Base-by-base conservation (phyloP, 1,284 basidiomycete species). In the Ganoderma sinense region DNA sequence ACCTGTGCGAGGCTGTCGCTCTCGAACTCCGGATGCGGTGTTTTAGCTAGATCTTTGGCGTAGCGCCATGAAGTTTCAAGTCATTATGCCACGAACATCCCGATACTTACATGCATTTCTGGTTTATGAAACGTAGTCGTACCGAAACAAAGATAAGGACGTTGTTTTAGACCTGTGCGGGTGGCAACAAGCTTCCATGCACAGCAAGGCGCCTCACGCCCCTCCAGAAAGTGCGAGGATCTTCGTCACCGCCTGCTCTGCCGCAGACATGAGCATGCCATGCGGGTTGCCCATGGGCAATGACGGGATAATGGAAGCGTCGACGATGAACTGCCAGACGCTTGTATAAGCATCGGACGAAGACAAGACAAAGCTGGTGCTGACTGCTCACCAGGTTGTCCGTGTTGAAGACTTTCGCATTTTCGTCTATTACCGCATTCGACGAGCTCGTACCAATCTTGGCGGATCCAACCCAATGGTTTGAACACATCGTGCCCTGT, bases 381-480 rank as follows among this genome's bases (percentile, higher is more conserved):
- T 61, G 36, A 23, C 41, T 16, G 80, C 84, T 70, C 73, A 86
- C 86, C 66, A 89, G 77, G 77, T 90, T 89, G 78, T 89, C 83
- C 18, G 88, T 90, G 69, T 82, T 81, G 75, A 85, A 85, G 14
- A 90, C 89, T 77, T 88, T 87, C 31, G 84, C 81, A 76, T 89
- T 89, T 58, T 84, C 77, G 73, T 90, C 89, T 23, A 91, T 88
- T 33, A 91, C 89, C 18, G 80, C 79, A 62, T 40, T 75, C 2
- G 77, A 74, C 13, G 80, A 66, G 74, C 72, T 79, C 13, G 82
- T 79, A n/a, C 84, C 84, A 64, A 89, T 88, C 62, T 74, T 82
- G 71, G 84, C 84, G 33, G 87, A 84, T 10, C 87, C 88, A 16
- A 87, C 84, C 87, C 87, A 89, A 77, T 90, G 88, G 76, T 89